Conservation (phyloP, 2,329 filamentous ascomycete genomes). For the Ascochyta koolunga region DNA sequence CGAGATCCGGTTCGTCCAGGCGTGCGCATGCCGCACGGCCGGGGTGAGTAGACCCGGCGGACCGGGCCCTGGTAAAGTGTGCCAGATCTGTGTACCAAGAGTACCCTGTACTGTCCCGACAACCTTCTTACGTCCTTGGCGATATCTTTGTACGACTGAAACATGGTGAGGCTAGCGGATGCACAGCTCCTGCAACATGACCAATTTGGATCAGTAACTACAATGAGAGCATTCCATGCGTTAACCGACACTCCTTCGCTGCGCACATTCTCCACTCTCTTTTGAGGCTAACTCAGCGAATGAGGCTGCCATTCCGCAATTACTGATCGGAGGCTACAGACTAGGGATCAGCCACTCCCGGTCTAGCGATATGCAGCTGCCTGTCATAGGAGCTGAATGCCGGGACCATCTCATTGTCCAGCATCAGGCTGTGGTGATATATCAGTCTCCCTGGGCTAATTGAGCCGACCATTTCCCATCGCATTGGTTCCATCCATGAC, state of each 20-base stretch:
- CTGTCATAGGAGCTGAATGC: slow-evolving; percentile 8
- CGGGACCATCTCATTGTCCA: not conserved
- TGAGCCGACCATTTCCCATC: not conserved
- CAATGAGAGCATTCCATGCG: slow-evolving; percentile 26
- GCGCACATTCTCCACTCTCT: slow-evolving; percentile 24
- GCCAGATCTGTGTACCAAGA: slow-evolving; percentile 37
- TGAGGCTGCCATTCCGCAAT: slow-evolving; percentile 34
- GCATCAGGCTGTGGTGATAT: not conserved
- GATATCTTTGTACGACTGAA: slow-evolving; percentile 45
- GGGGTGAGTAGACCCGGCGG: slow-evolving; percentile 27
- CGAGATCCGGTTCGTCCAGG: slow-evolving; percentile 30
- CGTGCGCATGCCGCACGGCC: slow-evolving; percentile 21
- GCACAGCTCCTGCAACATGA: slow-evolving; percentile 33
- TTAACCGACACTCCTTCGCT: slow-evolving; percentile 23
- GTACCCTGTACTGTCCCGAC: slow-evolving; percentile 34
- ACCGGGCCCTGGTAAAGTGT: slow-evolving; percentile 34
- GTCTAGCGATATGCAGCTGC: slow-evolving; percentile 12
- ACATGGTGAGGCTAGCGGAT: slow-evolving; percentile 27
- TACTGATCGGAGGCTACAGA: slow-evolving; percentile 23
- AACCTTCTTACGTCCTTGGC: slow-evolving; percentile 38
- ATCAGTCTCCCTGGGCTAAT: not conserved
- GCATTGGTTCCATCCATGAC: slow-evolving; percentile 25
- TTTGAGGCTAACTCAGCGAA: slow-evolving; percentile 23
- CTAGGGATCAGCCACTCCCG: slow-evolving; percentile 7
- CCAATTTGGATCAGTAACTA: slow-evolving; percentile 31